phyloP scores from a whole-genome alignment of 1,139 yeast genomes.

The Scheffersomyces lignicola region DNA sequence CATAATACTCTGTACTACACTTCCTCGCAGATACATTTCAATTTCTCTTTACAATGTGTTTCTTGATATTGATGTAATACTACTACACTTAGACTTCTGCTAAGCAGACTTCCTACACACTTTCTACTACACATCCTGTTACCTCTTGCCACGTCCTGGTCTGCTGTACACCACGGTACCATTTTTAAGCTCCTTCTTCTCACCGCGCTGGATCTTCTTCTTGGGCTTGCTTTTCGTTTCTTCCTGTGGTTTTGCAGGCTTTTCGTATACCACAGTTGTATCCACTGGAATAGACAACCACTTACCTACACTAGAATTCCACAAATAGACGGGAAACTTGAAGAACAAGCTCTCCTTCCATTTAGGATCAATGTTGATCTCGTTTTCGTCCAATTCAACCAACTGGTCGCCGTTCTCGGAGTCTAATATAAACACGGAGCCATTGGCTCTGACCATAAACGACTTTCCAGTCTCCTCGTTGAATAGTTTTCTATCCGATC shows the following conservation, averaged over 20 bases:
- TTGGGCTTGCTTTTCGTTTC: conserved; percentile 22
- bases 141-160: conserved; percentile 21
- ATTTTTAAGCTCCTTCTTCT: conserved; percentile 54
- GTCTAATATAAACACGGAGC: conserved; percentile 65
- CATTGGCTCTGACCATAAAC: conserved; percentile 66
- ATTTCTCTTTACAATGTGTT: no score
- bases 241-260: conserved; percentile 12
- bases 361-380: conserved; percentile 38
- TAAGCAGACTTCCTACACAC: no score
- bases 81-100: no score
- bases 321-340: conserved; percentile 42
- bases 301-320: conserved; percentile 49
- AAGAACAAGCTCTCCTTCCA: conserved; percentile 58
- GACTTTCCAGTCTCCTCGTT: conserved; percentile 49
- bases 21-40: no score
- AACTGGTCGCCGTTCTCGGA: conserved; percentile 42
- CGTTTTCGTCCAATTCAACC: conserved; percentile 36
- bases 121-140: conserved; percentile 6
- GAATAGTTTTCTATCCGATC: conserved; percentile 40
- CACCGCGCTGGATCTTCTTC: conserved; percentile 41
- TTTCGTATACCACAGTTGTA: conserved; percentile 20
- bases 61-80: no score
- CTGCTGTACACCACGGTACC: conserved; percentile 60
- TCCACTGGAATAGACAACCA: conserved; percentile 25
- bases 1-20: no score